Conservation (phyloP, 2,329 filamentous ascomycete species). For the Botrytis galanthina region DNA sequence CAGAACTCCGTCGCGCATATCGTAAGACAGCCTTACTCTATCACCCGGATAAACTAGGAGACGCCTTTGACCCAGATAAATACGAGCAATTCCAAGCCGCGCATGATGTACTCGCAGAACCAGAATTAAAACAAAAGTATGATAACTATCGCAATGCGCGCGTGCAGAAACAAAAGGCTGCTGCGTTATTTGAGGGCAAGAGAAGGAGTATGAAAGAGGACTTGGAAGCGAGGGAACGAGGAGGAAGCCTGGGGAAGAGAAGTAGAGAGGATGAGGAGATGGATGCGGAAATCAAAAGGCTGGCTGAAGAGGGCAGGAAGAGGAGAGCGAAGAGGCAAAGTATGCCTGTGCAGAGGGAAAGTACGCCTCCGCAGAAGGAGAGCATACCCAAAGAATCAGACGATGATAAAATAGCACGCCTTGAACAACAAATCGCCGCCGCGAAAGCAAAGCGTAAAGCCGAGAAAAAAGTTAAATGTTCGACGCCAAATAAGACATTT, state of each 20-base stretch:
- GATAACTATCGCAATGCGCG: constrained; percentile 72
- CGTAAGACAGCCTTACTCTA: constrained; percentile 82
- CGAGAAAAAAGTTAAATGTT: constrained; percentile 40
- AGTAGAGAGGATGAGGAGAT: constrained; percentile 52
- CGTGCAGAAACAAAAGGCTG: constrained; percentile 66
- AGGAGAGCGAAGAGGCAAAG: constrained; percentile 49
- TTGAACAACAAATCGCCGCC: constrained; percentile 46
- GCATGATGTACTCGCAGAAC: constrained; percentile 76
- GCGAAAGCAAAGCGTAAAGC: constrained; percentile 41
- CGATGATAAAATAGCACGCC: constrained; percentile 45
- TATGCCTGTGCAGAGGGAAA: constrained; percentile 28
- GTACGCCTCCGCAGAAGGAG: constrained; percentile 42
- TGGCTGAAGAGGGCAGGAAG: constrained; percentile 52
- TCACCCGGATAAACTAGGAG: constrained; percentile 88
- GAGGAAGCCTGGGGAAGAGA: constrained; percentile 52
- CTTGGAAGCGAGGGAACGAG: constrained; percentile 72
- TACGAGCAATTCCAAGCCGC: constrained; percentile 85
- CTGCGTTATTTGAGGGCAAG: constrained; percentile 70
- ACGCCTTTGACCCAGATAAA: constrained; percentile 70
- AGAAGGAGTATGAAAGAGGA: constrained; percentile 80
- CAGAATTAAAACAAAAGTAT: constrained; percentile 70
- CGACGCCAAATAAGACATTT: constrained; percentile 21
- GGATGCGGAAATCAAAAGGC: constrained; percentile 51
- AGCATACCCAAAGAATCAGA: constrained; percentile 39
- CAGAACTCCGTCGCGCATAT: constrained; percentile 57